Conservation (phyloP, 2,329 filamentous ascomycete genomes). For the Xylogone sp. region DNA sequence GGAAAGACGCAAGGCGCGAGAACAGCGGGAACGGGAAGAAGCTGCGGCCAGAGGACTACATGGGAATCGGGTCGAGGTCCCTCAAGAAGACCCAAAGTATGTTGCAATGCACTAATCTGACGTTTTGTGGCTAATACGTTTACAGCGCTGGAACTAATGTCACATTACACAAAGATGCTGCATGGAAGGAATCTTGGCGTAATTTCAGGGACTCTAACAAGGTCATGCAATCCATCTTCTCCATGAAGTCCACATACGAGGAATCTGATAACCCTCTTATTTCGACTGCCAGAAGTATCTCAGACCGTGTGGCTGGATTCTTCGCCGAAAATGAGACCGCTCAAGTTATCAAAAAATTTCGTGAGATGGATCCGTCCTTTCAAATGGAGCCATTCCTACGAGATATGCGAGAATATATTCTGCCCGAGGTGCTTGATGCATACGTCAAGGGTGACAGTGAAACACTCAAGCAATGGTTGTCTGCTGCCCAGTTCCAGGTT, state of each 20-base stretch:
- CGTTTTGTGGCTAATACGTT: constrained; percentile 30
- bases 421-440: constrained; percentile 94
- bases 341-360: constrained; percentile 96
- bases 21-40: constrained; percentile 64
- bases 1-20: constrained; percentile 77
- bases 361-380: constrained; percentile 91
- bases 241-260: constrained; percentile 81
- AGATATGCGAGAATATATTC: constrained; percentile 95
- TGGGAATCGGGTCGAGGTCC: constrained; percentile 50
- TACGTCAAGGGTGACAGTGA: constrained; percentile 96
- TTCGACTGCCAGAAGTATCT: constrained; percentile 84
- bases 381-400: constrained; percentile 92
- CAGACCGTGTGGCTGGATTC: constrained; percentile 88
- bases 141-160: constrained; percentile 86
- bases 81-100: constrained; percentile 86
- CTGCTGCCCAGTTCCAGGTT: constrained; percentile 91
- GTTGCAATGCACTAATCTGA: constrained; percentile 30
- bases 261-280: constrained; percentile 97
- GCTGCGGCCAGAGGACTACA: constrained; percentile 34
- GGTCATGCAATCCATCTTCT: constrained; percentile 83
- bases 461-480: constrained; percentile 91
- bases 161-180: constrained; percentile 92
- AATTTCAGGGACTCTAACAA: constrained; percentile 90
- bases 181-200: constrained; percentile 98
- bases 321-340: constrained; percentile 99